These are phyloP conservation scores for Cinnamomum chago DNA, from an alignment of 164 flowering plant species.

Conservation along the genomic window DNA sequence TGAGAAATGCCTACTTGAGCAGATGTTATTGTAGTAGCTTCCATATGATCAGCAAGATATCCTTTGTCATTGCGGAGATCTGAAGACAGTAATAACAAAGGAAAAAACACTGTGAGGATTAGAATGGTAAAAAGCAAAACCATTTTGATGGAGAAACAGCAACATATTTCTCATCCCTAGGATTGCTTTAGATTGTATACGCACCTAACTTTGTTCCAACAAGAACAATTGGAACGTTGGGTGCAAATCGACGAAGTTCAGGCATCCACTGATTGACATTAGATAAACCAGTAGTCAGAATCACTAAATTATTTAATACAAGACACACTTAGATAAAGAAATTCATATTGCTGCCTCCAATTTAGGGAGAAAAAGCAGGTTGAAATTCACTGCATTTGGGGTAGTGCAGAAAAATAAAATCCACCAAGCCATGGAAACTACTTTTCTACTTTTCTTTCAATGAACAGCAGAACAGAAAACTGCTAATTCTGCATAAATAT, in stretches of 20 bases:
- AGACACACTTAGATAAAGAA: neutral
- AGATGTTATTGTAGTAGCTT: constrained; percentile 59
- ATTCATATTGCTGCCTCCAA: neutral
- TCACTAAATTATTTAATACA: neutral
- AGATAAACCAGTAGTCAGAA: neutral
- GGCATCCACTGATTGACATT: constrained; percentile 86
- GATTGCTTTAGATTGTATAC: constrained; percentile 7
- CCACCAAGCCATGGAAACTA: too few species aligned
- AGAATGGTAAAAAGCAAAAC: neutral
- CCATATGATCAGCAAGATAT: constrained; percentile 68
- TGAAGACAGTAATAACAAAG: constrained; percentile 14
- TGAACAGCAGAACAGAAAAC: too few species aligned
- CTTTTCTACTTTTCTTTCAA: too few species aligned
- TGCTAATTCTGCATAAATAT: too few species aligned
- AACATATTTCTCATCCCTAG: neutral
- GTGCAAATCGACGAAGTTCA: constrained; percentile 93
- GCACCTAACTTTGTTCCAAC: constrained; percentile 96
- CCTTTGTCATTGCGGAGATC: constrained; percentile 89
- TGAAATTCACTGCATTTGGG: neutral
- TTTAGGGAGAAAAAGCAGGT: neutral
- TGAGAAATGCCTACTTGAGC: constrained; percentile 52
- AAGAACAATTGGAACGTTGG: constrained; percentile 91
- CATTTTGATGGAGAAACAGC: neutral
- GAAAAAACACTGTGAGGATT: neutral
- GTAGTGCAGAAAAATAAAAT: too few species aligned